phyloP scores from a whole-genome alignment of 495 filamentous ascomycete genomes.

The Penicillium antarcticum region DNA sequence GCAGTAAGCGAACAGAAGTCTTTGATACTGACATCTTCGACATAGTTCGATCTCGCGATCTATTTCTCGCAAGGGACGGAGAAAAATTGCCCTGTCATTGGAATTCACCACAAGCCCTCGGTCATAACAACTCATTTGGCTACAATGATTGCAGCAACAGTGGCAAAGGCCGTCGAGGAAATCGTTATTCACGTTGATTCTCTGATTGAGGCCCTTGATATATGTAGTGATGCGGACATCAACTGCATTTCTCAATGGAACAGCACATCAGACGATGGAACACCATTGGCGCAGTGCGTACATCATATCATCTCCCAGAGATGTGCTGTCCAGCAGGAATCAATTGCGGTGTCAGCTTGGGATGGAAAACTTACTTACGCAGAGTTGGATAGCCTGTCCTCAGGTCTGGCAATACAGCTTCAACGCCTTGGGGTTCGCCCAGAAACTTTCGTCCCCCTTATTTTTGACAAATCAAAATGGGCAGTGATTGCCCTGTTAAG shows the following conservation, averaged over 20 bases:
- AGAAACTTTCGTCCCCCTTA: neutral
- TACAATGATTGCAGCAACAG: neutral
- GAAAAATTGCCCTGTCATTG: neutral
- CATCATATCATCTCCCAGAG: neutral
- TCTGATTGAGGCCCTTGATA: neutral
- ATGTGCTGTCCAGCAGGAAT: neutral
- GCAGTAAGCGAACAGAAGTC: neutral
- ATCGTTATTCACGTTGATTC: neutral
- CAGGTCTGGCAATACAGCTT: neutral
- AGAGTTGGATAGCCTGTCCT: neutral
- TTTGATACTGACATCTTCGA: neutral
- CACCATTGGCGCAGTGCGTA: neutral
- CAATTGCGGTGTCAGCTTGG: neutral
- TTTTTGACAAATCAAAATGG: neutral
- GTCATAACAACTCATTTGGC: neutral
- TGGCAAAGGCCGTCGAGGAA: neutral
- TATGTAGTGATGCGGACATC: neutral
- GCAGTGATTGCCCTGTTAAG: neutral
- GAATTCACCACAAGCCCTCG: neutral
- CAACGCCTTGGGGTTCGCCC: neutral
- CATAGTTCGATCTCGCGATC: neutral
- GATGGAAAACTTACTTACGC: neutral
- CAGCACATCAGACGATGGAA: neutral
- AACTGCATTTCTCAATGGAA: neutral
- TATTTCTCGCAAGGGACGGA: neutral